Evolutionary conservation across 2,329 filamentous ascomycete genomes (phyloP).

Genomic region (Fusarium chaquense): DNA sequence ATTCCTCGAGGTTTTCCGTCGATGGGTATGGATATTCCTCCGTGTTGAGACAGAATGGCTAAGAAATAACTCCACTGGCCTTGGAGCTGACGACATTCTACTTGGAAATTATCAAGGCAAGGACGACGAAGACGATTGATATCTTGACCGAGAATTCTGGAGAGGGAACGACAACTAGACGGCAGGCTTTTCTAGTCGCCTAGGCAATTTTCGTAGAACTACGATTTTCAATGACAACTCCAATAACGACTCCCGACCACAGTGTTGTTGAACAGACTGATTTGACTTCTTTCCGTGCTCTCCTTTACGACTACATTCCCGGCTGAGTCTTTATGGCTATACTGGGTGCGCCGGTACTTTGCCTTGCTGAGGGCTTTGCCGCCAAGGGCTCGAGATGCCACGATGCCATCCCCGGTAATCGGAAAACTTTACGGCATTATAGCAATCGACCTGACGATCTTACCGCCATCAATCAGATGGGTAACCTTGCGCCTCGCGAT

Average conservation of each 20-base stretch:
- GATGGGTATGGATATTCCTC: conserved; percentile 98
- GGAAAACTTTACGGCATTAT: conserved; percentile 27
- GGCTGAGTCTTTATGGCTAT: neutral
- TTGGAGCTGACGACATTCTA: conserved; percentile 77
- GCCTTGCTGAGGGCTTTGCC: neutral
- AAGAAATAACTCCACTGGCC: conserved; percentile 63
- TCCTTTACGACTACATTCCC: conserved; percentile 19
- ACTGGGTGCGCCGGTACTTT: neutral
- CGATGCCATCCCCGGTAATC: conserved; percentile 36
- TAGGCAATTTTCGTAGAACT: conserved; percentile 40
- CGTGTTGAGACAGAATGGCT: conserved; percentile 95
- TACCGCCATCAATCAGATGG: conserved; percentile 13
- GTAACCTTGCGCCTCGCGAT: conserved; percentile 22
- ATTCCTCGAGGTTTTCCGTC: conserved; percentile 84
- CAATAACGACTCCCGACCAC: conserved; percentile 22
- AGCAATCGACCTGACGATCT: conserved; percentile 29
- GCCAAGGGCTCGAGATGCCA: conserved; percentile 31
- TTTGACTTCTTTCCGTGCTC: conserved; percentile 7
- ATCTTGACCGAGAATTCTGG: conserved; percentile 15
- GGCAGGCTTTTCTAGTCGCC: conserved; percentile 21
- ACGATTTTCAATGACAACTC: conserved; percentile 31
- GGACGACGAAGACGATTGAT: conserved; percentile 58
- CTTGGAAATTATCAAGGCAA: conserved; percentile 78
- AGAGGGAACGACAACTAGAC: conserved; percentile 12
- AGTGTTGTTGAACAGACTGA: conserved; percentile 14